Evolutionary conservation across 2,329 filamentous ascomycete genomes (phyloP), one percentile per base, ranked within the genome.

Genomic region (Penicillium olsonii): DNA sequence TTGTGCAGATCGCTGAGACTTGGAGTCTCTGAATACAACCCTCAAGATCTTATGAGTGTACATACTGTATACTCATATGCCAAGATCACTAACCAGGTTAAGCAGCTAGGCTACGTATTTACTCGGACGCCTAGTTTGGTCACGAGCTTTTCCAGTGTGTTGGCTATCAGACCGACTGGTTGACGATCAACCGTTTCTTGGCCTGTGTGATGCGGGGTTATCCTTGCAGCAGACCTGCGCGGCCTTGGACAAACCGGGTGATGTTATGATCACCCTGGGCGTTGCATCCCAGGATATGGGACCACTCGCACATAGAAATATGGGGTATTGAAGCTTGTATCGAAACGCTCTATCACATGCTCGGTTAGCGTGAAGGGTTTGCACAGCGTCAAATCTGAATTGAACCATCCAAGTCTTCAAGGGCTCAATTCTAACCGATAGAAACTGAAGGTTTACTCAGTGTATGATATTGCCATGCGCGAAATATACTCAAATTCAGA

Each of bases 311-410:
- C 29, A 26, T 14, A 26, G 19, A 46, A 40, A 19, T 35, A 42
- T 42, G 48, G 42, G 45, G 24, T 24, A 48, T 5, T 31, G n/a
- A 37, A 29, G 24, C 45, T 48, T 43, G 33, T 48, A 19, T 42
- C 17, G n/a, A 18, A 17, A 18, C 17, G 10, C 37, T n/a, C n/a
- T 51, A 63, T 64, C 59, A 64, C 61, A 63, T 64, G 60, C 58
- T 63, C 61, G 55, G 60, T 53, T 58, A 59, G 57, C 52, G 54
- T 42, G 41, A 53, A 52, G 51, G 50, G 50, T 53, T 48, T 51
- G 55, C 50, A 51, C 33, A 42, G 42, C 22, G 22, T 38, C 29
- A 31, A n/a, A n/a, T 31, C 6, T n/a, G 12, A 24, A 24, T 24
- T n/a, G 29, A 31, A 31, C 12, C 14, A 31, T 6, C n/a, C 29